A percentile compares a stretch with the other conserved stretches of the same genome.
These are phyloP conservation scores for Zostera marina DNA, from an alignment of 116 monocot species.

Conservation along the genomic window DNA sequence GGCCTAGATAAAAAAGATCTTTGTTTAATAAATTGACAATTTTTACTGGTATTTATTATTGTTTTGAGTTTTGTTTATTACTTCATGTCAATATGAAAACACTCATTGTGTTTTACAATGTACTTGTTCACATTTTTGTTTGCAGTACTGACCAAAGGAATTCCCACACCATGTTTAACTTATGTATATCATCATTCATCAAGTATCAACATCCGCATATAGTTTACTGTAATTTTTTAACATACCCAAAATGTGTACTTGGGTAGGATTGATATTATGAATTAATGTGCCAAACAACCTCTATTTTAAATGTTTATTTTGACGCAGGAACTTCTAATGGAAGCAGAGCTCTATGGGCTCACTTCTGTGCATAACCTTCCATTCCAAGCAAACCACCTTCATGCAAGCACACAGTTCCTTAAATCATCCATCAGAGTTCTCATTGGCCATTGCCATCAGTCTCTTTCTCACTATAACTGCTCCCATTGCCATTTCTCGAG, in stretches of 20 bases:
- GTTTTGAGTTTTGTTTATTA: no score
- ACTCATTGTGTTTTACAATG: no score
- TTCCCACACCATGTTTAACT: no score
- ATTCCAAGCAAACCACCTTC: constrained; percentile 35
- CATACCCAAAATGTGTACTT: background rate
- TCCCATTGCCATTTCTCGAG: constrained; percentile 31
- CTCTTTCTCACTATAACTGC: constrained; percentile 19
- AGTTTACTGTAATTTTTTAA: no score
- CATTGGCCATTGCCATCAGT: constrained; percentile 39
- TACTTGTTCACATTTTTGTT: no score
- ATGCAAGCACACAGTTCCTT: constrained; percentile 55
- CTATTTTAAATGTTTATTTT: constrained; percentile 83
- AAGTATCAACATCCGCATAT: no score
- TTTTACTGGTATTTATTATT: no score
- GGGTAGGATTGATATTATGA: background rate
- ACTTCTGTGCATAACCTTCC: constrained; percentile 36
- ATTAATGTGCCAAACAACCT: constrained; percentile 12
- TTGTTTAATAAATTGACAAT: no score
- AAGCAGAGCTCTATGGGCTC: constrained; percentile 52
- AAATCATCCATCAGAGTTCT: constrained; percentile 33
- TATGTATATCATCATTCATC: no score
- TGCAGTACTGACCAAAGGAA: no score
- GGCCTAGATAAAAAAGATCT: no score
- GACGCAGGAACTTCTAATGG: constrained; percentile 73
- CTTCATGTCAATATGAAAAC: no score